Base-by-base conservation (phyloP, 805 yeast genomes). In the Saturnispora bothae region DNA sequence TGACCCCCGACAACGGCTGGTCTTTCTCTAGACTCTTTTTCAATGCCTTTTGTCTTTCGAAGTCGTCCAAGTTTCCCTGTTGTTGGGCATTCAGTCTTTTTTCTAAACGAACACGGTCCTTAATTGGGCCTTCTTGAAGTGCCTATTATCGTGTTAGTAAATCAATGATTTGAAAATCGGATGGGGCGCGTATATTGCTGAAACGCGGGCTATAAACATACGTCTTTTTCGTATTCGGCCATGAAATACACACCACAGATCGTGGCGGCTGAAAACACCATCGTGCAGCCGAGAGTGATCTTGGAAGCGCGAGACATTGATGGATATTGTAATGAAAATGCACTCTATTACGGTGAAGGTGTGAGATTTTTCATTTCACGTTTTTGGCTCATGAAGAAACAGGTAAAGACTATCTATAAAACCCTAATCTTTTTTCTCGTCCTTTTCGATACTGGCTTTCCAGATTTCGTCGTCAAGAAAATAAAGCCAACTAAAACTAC, bases 401-500 rank as follows among this genome's bases (percentile, higher is more conserved):
- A n/a, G n/a, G n/a, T n/a, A n/a, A n/a, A n/a, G n/a, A n/a, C n/a
- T n/a, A n/a, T n/a, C n/a, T n/a, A n/a, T n/a, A n/a, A n/a, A n/a
- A n/a, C n/a, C n/a, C n/a, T n/a, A n/a, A n/a, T n/a, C n/a, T n/a
- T n/a, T n/a, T n/a, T n/a, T n/a, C n/a, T n/a, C n/a, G n/a, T n/a
- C n/a, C n/a, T n/a, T n/a, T n/a, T n/a, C n/a, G n/a, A n/a, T n/a
- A n/a, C n/a, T n/a, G n/a, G n/a, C n/a, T 10, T 7, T 62, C 85
- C 86, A 79, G 3, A 81, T 64, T 5, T 72, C 66, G 49, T 85
- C 95, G 53, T 82, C 88, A 39, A 83, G 76, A 56, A 85, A 83
- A 53, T 83, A 88, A 38, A 83, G 61, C 95, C 95, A 88, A 43
- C 83, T 76, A 47, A 86, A 71, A 6, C 94, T 92, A 45, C 80